These are phyloP conservation scores for Keithomyces neogunnii DNA, from an alignment of 2,329 filamentous ascomycete genomes.

Conservation along the genomic window DNA sequence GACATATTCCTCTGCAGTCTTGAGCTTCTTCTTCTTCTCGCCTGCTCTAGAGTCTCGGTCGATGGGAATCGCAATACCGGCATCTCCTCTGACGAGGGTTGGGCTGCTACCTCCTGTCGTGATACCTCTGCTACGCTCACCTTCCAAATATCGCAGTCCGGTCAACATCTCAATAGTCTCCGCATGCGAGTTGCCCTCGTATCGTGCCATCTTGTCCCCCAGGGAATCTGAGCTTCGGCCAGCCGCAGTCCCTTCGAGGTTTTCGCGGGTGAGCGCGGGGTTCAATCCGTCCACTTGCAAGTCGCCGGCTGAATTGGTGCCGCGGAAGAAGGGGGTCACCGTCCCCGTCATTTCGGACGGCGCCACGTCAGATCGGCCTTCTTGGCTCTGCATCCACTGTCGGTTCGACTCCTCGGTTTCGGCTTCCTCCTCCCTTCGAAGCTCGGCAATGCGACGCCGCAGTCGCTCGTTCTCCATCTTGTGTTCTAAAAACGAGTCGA, in stretches of 20 bases:
- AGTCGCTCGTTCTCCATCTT: slow-evolving; percentile 93
- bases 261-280: slow-evolving; percentile 66
- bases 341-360: slow-evolving; percentile 36
- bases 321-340: slow-evolving; percentile 20
- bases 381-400: slow-evolving; percentile 51
- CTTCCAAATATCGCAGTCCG: slow-evolving; percentile 77
- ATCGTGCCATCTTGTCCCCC: slow-evolving; percentile 75
- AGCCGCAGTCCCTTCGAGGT: slow-evolving; percentile 64
- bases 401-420: slow-evolving; percentile 61
- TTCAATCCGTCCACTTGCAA: slow-evolving; percentile 59
- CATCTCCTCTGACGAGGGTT: slow-evolving; percentile 75
- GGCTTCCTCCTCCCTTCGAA: slow-evolving; percentile 77
- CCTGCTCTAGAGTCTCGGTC: slow-evolving; percentile 65
- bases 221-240: slow-evolving; percentile 65
- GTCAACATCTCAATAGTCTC: slow-evolving; percentile 93
- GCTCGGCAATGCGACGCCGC: slow-evolving; percentile 72
- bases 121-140: slow-evolving; percentile 79
- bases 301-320: slow-evolving; percentile 20
- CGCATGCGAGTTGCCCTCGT: slow-evolving; percentile 66
- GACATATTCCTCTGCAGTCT: slow-evolving; percentile 79
- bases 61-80: slow-evolving; percentile 72
- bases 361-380: slow-evolving; percentile 45
- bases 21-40: slow-evolving; percentile 84
- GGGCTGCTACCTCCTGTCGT: slow-evolving; percentile 79
- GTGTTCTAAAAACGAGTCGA: slow-evolving; percentile 92